Conservation (phyloP, 257 asterid species). For the Lycium ferocissimum region DNA sequence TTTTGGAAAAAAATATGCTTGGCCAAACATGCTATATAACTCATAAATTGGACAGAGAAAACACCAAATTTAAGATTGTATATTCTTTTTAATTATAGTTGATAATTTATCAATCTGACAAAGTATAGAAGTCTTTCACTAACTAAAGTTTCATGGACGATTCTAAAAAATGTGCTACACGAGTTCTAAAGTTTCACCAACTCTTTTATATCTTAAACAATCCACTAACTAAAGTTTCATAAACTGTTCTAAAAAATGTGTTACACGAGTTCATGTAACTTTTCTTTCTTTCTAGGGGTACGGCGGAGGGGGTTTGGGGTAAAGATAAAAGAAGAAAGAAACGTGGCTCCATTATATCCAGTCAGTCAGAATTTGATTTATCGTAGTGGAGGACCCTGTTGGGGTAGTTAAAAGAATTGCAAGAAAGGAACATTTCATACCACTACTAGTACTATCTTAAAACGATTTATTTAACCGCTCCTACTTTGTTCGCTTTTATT, state of each 20-base stretch:
- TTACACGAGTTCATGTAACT: background rate
- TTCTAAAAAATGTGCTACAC: background rate
- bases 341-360: background rate
- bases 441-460: no score
- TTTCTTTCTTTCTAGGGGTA: background rate
- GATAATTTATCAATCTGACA: background rate
- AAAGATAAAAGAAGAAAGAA: background rate
- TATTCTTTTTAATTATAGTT: background rate
- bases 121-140: background rate
- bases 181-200: background rate
- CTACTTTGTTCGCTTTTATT: no score
- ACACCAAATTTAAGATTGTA: background rate
- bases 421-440: no score
- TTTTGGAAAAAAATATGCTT: no score
- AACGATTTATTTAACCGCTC: no score
- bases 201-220: no score
- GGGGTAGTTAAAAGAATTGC: no score
- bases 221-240: background rate
- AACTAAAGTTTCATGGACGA: background rate
- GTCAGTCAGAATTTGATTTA: background rate
- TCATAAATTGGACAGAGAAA: no score
- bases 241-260: background rate
- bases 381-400: no score
- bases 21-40: no score
- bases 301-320: background rate